Conservation (phyloP, 495 filamentous ascomycete genomes). For the Penicillium fimorum region DNA sequence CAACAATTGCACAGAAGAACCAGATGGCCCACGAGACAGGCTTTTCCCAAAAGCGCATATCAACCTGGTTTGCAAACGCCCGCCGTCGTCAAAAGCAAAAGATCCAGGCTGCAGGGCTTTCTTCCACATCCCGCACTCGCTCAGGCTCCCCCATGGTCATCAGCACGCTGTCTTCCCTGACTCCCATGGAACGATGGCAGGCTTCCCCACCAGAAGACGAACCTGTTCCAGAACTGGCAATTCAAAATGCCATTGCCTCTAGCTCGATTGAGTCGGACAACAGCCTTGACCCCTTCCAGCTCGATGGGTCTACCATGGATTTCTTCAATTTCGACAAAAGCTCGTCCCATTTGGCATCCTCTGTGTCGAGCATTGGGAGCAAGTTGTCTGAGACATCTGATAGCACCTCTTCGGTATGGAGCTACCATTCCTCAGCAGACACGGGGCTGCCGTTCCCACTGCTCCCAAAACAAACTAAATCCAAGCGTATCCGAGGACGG, state of each 20-base stretch:
- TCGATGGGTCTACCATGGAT: conserved; percentile 24
- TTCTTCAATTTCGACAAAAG: conserved; percentile 26
- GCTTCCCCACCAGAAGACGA: conserved; percentile 77
- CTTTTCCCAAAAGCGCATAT: conserved; percentile 35
- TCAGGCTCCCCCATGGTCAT: conserved; percentile 39
- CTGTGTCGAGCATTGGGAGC: conserved; percentile 33
- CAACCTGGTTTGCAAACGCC: conserved; percentile 47
- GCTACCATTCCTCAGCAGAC: conserved; percentile 45
- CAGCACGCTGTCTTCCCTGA: conserved; percentile 54
- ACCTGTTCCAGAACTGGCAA: conserved; percentile 31
- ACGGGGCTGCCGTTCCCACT: conserved; percentile 27
- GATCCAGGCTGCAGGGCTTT: conserved; percentile 48
- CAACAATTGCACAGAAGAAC: conserved; percentile 34
- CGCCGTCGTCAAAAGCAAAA: conserved; percentile 48
- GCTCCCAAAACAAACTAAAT: conserved; percentile 14
- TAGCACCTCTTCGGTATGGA: conserved; percentile 40
- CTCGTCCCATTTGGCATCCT: conserved; percentile 30
- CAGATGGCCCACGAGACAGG: conserved; percentile 35
- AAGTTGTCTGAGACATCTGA: conserved; percentile 34
- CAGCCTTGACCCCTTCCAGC: conserved; percentile 48
- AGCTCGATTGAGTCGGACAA: conserved; percentile 58
- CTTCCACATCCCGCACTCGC: conserved; percentile 45
- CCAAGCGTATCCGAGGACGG: conserved; percentile 36
- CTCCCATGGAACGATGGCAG: conserved; percentile 76
- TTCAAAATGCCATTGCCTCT: conserved; percentile 45